phyloP scores from a whole-genome alignment of 345 rosid species.

The Litchi chinensis region DNA sequence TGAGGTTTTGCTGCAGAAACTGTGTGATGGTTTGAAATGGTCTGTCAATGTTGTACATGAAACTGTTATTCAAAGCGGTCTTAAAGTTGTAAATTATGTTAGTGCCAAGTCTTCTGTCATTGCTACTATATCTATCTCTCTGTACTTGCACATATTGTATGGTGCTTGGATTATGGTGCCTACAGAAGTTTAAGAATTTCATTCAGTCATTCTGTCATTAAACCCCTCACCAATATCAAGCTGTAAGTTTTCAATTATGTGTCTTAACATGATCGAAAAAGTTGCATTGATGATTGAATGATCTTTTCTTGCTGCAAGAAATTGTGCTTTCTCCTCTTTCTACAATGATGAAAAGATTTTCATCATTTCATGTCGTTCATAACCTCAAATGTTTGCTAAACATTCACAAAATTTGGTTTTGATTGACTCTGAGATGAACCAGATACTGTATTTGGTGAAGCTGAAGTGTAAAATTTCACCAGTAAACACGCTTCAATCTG shows the following conservation, averaged over 20 bases:
- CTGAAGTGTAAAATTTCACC: neutral
- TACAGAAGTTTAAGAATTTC: slow-evolving; percentile 17
- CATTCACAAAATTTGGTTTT: neutral
- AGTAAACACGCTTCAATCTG: neutral
- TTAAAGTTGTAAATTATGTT: slow-evolving; percentile 50
- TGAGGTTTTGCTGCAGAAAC: slow-evolving; percentile 55
- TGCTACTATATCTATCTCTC: slow-evolving; percentile 53
- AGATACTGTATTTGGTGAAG: neutral
- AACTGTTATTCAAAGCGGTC: slow-evolving; percentile 45
- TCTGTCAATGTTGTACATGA: slow-evolving; percentile 42
- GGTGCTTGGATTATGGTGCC: slow-evolving; percentile 65
- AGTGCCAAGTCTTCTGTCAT: slow-evolving; percentile 52
- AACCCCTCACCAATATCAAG: neutral
- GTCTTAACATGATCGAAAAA: neutral
- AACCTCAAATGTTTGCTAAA: neutral
- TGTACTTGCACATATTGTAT: slow-evolving; percentile 64
- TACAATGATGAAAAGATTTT: neutral
- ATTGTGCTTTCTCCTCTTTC: neutral
- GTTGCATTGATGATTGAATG: neutral
- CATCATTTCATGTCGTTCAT: neutral
- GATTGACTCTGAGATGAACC: neutral
- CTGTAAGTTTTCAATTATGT: neutral
- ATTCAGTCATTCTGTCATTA: neutral
- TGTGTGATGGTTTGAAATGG: slow-evolving; percentile 42
- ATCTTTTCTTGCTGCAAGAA: neutral